A percentile compares a stretch with the other conserved stretches of the same genome.
Conservation (phyloP, 163 green algal genomes). For the Chlorella variabilis region DNA sequence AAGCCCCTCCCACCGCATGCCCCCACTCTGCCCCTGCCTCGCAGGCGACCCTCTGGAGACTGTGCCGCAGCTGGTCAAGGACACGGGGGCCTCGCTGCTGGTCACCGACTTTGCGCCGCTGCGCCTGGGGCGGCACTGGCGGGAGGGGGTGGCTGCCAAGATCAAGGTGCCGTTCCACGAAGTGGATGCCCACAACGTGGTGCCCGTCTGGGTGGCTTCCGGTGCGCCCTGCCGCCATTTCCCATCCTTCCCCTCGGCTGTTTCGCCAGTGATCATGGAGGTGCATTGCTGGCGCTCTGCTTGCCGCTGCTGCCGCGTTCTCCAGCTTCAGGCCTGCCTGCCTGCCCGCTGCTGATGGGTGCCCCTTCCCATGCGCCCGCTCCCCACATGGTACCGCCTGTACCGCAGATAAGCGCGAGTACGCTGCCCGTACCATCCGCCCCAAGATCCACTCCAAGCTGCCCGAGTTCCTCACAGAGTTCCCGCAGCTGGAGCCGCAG, state of each 20-base stretch:
- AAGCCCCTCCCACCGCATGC: no score
- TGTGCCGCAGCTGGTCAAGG: slow-evolving; percentile 73
- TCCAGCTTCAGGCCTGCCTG: no score
- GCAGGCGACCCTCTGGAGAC: slow-evolving; percentile 79
- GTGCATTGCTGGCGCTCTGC: no score
- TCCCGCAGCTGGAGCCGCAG: slow-evolving; percentile 65
- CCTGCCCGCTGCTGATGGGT: no score
- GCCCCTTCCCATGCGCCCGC: no score
- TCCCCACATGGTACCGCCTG: no score
- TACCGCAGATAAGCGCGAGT: slow-evolving; percentile 65
- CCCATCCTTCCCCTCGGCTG: no score
- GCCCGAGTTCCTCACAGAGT: slow-evolving; percentile 89
- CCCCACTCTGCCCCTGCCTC: not conserved
- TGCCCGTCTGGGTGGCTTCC: slow-evolving; percentile 90
- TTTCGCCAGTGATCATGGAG: no score
- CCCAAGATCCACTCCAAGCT: slow-evolving; percentile 90
- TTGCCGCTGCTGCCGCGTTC: no score
- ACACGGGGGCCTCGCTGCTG: slow-evolving; percentile 74
- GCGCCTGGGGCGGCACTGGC: slow-evolving; percentile 78
- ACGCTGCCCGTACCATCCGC: slow-evolving; percentile 90
- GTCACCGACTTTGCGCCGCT: slow-evolving; percentile 94
- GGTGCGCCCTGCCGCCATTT: slow-evolving; percentile 52
- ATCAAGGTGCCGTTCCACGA: slow-evolving; percentile 74
- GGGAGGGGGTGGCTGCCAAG: slow-evolving; percentile 42
- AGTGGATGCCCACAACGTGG: slow-evolving; percentile 98